phyloP scores from a whole-genome alignment of 2,329 filamentous ascomycete genomes.

The Verticillium isaacii region DNA sequence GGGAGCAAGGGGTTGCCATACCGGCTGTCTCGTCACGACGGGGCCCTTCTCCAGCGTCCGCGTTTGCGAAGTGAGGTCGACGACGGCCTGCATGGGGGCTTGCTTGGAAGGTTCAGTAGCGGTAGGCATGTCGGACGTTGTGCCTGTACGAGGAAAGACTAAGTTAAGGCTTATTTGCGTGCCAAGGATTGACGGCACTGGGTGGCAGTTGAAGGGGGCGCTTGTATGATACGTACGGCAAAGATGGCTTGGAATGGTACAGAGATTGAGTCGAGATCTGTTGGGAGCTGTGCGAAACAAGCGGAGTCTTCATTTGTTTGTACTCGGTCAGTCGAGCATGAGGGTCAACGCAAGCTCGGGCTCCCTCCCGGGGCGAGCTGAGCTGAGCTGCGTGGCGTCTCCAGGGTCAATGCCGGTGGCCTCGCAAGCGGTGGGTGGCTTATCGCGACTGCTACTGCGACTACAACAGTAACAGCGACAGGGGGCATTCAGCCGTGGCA shows the following conservation, averaged over 20 bases:
- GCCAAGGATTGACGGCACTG: neutral
- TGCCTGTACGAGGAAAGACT: neutral
- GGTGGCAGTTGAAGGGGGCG: neutral
- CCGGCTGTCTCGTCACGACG: neutral
- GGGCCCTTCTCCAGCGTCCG: neutral
- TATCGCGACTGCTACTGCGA: neutral
- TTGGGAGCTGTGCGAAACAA: neutral
- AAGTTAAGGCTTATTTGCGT: neutral
- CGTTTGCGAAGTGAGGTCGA: neutral
- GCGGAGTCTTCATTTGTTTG: neutral
- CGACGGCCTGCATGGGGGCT: constrained; percentile 2
- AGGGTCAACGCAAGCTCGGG: neutral
- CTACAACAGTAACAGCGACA: neutral
- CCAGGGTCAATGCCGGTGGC: neutral
- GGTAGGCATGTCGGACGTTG: neutral
- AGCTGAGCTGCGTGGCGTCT: neutral
- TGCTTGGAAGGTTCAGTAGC: neutral
- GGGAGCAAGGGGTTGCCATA: neutral
- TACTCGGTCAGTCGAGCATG: neutral
- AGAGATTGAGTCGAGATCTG: neutral
- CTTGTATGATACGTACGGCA: constrained; percentile 12
- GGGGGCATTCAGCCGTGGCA: neutral
- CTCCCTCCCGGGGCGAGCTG: neutral
- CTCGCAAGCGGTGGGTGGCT: neutral
- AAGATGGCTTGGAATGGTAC: constrained; percentile 4